Base-by-base conservation (phyloP, 2,329 filamentous ascomycete genomes). In the Penicillium glabrum region DNA sequence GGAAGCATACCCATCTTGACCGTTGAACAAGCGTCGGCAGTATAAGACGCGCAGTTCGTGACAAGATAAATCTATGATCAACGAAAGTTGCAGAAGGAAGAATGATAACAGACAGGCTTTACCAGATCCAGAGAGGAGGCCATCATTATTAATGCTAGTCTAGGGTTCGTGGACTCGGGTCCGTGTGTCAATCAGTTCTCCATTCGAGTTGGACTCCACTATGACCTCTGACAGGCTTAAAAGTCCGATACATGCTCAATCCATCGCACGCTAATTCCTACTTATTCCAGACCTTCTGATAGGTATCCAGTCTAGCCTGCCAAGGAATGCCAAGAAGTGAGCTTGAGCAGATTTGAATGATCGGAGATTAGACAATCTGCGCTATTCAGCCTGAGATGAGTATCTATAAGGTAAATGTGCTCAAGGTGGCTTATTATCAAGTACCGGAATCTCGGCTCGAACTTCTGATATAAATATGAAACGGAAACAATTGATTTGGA, bases 1-100 rank as follows among this genome's bases (percentile, higher is more conserved):
- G 65, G 65, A 29, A 63, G 23, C 60, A 63, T 63, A 16, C 48
- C 46, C 58, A 61, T 61, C 41, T 48, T 60, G 41, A 6, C 3
- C 5, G 37, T 13, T 29, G 24, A 21, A 21, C 27, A n/a, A n/a
- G 43, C 23, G 43, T 46, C 23, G 14, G 11, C n/a, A 19, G 13
- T 9, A 26, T 3, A n/a, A 46, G 24, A 26, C 43, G 24, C 8
- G 11, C 8, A 16, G 43, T 16, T 44, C 41, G 39, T 26, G 21
- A 14, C n/a, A 24, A 26, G 21, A 21, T 14, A 8, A 21, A 44
- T 3, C 35, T 39, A 19, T 39, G 14, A 23, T 7, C n/a, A 13
- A 27, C 44, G 11, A 24, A 35, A 51, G n/a, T 8, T 39, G 35
- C 9, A 19, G 10, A 23, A 35, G 50, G 23, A 35, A 33, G 24